Percentiles rank a stretch among this genome's conserved stretches.
phyloP scores from a whole-genome alignment of 495 filamentous ascomycete genomes.

The Astrocystis sublimbata region DNA sequence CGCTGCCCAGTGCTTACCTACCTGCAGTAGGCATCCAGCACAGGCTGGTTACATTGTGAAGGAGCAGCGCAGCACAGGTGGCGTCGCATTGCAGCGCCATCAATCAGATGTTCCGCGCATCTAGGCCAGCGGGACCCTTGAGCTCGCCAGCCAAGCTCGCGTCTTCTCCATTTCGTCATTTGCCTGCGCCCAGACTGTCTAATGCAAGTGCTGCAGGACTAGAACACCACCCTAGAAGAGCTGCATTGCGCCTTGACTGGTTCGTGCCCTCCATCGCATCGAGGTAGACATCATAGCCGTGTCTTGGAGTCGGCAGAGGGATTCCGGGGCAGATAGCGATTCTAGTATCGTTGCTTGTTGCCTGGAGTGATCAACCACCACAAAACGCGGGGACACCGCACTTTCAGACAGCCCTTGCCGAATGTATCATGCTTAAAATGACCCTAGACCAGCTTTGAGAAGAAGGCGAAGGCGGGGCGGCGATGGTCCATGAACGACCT shows the following conservation, averaged over 20 bases:
- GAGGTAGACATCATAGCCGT: no score
- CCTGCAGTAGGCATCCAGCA: background rate
- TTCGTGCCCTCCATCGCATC: no score
- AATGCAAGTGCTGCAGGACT: conserved; percentile 1
- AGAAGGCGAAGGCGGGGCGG: background rate
- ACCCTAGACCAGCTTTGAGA: background rate
- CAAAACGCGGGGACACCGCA: background rate
- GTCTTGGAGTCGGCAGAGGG: no score
- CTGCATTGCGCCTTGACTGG: background rate
- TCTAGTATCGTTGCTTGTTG: no score
- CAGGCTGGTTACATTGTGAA: background rate
- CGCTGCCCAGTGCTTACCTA: background rate
- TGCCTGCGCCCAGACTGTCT: background rate
- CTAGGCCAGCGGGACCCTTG: background rate
- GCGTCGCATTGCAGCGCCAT: conserved; percentile 17
- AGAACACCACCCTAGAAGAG: background rate
- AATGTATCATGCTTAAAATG: background rate
- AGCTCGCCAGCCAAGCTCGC: conserved; percentile 42
- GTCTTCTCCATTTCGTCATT: conserved; percentile 42
- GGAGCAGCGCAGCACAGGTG: conserved; percentile 8
- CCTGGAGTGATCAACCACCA: background rate
- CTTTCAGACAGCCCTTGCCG: background rate
- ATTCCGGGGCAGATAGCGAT: no score
- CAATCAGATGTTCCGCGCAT: conserved; percentile 10
- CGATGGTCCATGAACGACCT: background rate